Evolutionary conservation across 768 basidiomycete species (phyloP).

Genomic region (Tricholoma flavovirens): DNA sequence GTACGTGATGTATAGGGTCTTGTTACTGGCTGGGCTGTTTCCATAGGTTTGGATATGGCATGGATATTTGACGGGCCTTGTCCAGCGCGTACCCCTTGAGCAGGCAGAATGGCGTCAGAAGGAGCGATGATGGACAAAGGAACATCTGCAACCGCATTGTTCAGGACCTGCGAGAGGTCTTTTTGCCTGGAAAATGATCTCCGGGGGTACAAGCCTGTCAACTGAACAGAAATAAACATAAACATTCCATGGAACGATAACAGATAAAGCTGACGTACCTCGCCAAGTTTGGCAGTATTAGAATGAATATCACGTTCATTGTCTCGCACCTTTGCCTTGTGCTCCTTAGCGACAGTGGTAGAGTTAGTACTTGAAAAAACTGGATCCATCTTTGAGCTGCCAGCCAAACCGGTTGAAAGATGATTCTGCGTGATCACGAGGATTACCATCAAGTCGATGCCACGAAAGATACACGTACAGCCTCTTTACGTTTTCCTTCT

Average conservation of each 20-base stretch:
- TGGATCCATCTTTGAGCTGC: not conserved
- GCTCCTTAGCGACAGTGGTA: not conserved
- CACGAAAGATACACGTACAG: not conserved
- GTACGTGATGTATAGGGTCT: not conserved
- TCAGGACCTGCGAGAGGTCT: not conserved
- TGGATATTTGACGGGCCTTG: not conserved
- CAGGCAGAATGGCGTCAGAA: not conserved
- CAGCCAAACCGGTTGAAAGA: not conserved
- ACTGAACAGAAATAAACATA: not conserved
- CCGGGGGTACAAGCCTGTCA: conserved; percentile 1
- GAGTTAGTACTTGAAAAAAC: not conserved
- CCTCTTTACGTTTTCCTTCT: conserved; percentile 8
- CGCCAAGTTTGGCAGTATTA: not conserved
- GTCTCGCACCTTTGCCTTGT: not conserved
- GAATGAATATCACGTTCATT: not conserved
- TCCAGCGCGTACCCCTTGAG: not conserved
- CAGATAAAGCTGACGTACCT: not conserved
- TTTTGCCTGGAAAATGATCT: not conserved
- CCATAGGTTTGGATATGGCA: not conserved
- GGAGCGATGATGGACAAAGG: not conserved
- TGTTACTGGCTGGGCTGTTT: not conserved
- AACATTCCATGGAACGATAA: not conserved
- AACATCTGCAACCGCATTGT: not conserved
- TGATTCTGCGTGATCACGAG: not conserved
- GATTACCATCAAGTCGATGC: not conserved